phyloP scores from a whole-genome alignment of 768 basidiomycete species.

The Amanita inopinata region DNA sequence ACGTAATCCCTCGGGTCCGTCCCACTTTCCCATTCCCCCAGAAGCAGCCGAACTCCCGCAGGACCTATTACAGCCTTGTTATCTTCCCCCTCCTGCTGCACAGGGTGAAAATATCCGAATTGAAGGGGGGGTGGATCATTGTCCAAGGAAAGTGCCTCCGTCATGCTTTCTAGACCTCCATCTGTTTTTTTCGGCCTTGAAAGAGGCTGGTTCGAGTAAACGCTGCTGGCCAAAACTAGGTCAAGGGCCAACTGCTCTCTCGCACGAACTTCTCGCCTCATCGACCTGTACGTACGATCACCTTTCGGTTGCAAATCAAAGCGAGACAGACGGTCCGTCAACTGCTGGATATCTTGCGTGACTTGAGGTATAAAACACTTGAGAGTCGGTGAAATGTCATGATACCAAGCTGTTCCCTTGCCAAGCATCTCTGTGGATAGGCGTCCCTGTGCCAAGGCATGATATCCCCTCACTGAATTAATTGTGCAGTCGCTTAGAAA shows the following conservation, averaged over 20 bases:
- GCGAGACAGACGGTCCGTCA: constrained; percentile 28
- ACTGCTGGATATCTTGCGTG: constrained; percentile 22
- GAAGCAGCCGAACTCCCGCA: constrained; percentile 48
- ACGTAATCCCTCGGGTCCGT: constrained; percentile 37
- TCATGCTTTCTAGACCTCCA: constrained; percentile 43
- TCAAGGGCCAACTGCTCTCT: constrained; percentile 57
- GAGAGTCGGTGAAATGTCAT: constrained; percentile 38
- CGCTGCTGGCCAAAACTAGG: constrained; percentile 45
- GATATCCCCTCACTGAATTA: constrained; percentile 42
- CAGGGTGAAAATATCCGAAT: constrained; percentile 56
- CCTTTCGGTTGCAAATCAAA: constrained; percentile 33
- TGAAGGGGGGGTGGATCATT: constrained; percentile 46
- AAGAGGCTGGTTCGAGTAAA: constrained; percentile 42
- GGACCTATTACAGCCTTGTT: constrained; percentile 22
- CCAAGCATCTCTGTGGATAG: constrained; percentile 29
- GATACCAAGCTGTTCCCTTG: constrained; percentile 42
- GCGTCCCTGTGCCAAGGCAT: constrained; percentile 39
- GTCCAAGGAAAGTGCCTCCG: constrained; percentile 46
- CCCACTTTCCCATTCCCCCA: constrained; percentile 62
- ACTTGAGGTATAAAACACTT: constrained; percentile 29
- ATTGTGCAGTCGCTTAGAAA: constrained; percentile 49
- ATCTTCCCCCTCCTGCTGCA: constrained; percentile 20
- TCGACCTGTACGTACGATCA: constrained; percentile 27
- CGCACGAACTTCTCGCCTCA: constrained; percentile 41
- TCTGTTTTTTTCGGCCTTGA: constrained; percentile 17